phyloP scores from a whole-genome alignment of 1,284 basidiomycete species.

The Paramarasmius palmivorus region DNA sequence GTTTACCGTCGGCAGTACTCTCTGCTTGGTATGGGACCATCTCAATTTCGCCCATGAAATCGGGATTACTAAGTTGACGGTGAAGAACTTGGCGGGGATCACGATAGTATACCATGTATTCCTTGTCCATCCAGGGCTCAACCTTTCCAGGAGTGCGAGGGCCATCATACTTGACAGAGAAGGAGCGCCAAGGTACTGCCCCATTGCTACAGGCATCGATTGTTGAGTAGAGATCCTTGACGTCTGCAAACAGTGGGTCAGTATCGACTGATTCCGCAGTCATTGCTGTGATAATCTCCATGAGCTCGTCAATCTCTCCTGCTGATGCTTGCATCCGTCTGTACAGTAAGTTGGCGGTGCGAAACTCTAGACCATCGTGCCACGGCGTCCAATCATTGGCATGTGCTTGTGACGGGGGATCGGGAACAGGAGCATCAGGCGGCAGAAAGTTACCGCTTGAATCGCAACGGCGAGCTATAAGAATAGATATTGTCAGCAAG shows the following conservation, averaged over 20 bases:
- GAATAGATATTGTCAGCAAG: too few species aligned
- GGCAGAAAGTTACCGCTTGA: constrained; percentile 12
- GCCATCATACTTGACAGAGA: constrained; percentile 17
- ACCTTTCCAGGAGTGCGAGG: constrained; percentile 6
- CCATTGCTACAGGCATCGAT: constrained; percentile 18
- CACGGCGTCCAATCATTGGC: constrained; percentile 20
- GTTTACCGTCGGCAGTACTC: constrained; percentile 3
- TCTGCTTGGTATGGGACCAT: constrained; percentile 18
- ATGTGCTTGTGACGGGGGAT: background rate
- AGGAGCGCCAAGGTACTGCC: constrained; percentile 23
- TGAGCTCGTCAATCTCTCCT: constrained; percentile 14
- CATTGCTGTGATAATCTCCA: constrained; percentile 18
- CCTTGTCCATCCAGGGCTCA: constrained; percentile 17
- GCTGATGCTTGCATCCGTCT: constrained; percentile 16
- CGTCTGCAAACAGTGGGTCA: constrained; percentile 4
- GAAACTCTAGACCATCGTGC: constrained; percentile 16
- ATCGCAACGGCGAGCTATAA: constrained; percentile 3
- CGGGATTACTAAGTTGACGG: constrained; percentile 20
- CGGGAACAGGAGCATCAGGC: constrained; percentile 6
- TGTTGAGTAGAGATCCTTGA: constrained; percentile 3
- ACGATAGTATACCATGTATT: constrained; percentile 25
- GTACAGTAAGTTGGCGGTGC: constrained; percentile 19
- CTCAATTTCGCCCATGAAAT: constrained; percentile 24
- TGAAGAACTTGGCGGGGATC: constrained; percentile 20
- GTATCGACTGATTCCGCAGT: background rate